Percentiles rank a stretch among this genome's conserved stretches.
These are phyloP conservation scores for Terana coerulea DNA, from an alignment of 768 basidiomycete species.

Conservation along the genomic window DNA sequence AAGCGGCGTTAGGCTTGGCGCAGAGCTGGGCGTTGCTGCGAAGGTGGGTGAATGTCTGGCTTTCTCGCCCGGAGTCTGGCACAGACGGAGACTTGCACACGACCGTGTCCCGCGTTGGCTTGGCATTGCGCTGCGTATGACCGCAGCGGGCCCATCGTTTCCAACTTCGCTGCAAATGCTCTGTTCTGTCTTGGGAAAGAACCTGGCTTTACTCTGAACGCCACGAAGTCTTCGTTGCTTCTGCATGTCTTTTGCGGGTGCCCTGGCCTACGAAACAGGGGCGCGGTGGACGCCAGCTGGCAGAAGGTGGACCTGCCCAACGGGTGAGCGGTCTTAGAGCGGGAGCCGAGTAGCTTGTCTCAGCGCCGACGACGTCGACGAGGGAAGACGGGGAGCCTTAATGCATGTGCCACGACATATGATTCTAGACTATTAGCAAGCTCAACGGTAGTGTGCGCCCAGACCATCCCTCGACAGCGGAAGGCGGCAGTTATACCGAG, in stretches of 20 bases:
- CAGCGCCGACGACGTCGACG: too few relatives aligned
- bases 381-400: neutral
- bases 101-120: neutral
- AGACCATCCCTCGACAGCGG: too few relatives aligned
- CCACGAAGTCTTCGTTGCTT: constrained; percentile 1
- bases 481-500: too few relatives aligned
- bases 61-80: neutral
- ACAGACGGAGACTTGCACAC: neutral
- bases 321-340: neutral
- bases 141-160: neutral
- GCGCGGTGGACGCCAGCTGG: neutral
- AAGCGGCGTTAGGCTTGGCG: constrained; percentile 9
- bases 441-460: too few relatives aligned
- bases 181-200: neutral
- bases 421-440: too few relatives aligned
- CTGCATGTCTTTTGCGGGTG: too few relatives aligned
- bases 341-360: neutral
- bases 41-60: neutral
- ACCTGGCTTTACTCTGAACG: neutral
- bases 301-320: neutral
- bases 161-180: neutral
- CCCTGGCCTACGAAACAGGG: neutral
- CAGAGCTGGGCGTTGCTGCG: neutral
- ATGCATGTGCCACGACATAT: too few relatives aligned
- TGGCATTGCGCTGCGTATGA: neutral